phyloP scores from a whole-genome alignment of 1,284 basidiomycete genomes.

The Phylloporus sp. region DNA sequence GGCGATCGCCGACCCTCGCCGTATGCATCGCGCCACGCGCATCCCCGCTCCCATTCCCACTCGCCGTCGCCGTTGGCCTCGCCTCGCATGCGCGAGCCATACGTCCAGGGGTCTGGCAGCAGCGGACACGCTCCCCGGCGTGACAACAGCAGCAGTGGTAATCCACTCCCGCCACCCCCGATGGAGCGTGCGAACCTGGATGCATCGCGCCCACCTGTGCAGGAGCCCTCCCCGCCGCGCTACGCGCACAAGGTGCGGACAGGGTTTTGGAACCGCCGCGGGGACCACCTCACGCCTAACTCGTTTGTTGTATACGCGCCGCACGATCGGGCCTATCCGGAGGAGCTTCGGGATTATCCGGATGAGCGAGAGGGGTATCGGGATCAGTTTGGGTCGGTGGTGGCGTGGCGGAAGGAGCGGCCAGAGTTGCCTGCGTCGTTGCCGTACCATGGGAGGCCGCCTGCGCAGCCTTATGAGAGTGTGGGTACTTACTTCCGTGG shows the following conservation, averaged over 20 bases:
- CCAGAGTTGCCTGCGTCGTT: constrained; percentile 62
- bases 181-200: constrained; percentile 27
- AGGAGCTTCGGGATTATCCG: constrained; percentile 62
- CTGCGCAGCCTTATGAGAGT: constrained; percentile 57
- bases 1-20: constrained; percentile 32
- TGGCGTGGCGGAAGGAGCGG: constrained; percentile 45
- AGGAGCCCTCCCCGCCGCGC: constrained; percentile 28
- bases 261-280: constrained; percentile 72
- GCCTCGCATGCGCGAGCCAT: constrained; percentile 19
- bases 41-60: constrained; percentile 3
- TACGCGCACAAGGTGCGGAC: constrained; percentile 44
- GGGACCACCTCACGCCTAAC: constrained; percentile 62
- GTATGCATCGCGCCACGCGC: constrained; percentile 12
- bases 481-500: constrained; percentile 42
- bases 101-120: neutral
- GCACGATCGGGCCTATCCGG: constrained; percentile 50
- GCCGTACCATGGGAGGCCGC: constrained; percentile 54
- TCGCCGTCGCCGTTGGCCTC: constrained; percentile 26
- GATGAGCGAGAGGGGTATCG: constrained; percentile 52
- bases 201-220: constrained; percentile 34
- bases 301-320: constrained; percentile 68
- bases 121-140: constrained; percentile 11
- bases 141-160: constrained; percentile 12
- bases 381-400: constrained; percentile 50
- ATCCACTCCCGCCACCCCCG: constrained; percentile 38